Percentiles rank a stretch among this genome's conserved stretches.
Evolutionary conservation across 1,284 basidiomycete species (phyloP).

Genomic region (Apiotrichum gamsii): DNA sequence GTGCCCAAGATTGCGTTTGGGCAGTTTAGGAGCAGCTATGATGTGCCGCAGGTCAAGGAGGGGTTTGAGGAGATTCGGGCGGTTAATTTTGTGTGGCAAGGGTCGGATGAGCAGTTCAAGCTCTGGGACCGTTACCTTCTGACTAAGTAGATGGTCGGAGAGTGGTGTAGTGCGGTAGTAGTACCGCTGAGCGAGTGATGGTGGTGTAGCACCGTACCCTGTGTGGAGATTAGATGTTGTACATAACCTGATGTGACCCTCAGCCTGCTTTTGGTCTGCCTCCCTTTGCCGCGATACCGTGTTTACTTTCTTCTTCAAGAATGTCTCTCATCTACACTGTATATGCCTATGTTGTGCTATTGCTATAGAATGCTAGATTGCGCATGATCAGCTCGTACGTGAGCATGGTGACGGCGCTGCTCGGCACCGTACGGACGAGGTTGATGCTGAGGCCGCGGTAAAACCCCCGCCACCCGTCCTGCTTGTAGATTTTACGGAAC

Average conservation of each 20-base stretch:
- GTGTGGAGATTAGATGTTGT: too few relatives aligned
- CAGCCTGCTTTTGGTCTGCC: too few relatives aligned
- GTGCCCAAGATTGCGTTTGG: slow-evolving; percentile 62
- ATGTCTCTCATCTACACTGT: too few relatives aligned
- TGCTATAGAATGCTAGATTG: slow-evolving; percentile 36
- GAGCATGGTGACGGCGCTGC: slow-evolving; percentile 86
- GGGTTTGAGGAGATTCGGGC: slow-evolving; percentile 69
- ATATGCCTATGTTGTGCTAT: neutral
- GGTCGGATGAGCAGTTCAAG: slow-evolving; percentile 60
- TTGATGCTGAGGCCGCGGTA: slow-evolving; percentile 89
- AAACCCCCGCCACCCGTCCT: slow-evolving; percentile 78
- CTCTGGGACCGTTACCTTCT: slow-evolving; percentile 67
- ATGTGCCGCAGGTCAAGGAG: slow-evolving; percentile 61
- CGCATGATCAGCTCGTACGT: slow-evolving; percentile 58
- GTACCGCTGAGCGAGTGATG: neutral
- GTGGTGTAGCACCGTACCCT: too few relatives aligned
- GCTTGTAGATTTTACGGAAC: slow-evolving; percentile 61
- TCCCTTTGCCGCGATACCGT: too few relatives aligned
- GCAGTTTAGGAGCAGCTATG: slow-evolving; percentile 57
- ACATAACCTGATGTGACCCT: neutral
- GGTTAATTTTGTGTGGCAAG: slow-evolving; percentile 73
- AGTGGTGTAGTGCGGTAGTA: slow-evolving; percentile 1
- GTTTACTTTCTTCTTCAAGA: too few relatives aligned
- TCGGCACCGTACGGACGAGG: slow-evolving; percentile 83
- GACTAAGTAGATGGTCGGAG: neutral